Evolutionary conservation across 1,284 basidiomycete genomes (phyloP), one percentile per base, ranked within the genome.

Genomic region (Wallemia hederae): DNA sequence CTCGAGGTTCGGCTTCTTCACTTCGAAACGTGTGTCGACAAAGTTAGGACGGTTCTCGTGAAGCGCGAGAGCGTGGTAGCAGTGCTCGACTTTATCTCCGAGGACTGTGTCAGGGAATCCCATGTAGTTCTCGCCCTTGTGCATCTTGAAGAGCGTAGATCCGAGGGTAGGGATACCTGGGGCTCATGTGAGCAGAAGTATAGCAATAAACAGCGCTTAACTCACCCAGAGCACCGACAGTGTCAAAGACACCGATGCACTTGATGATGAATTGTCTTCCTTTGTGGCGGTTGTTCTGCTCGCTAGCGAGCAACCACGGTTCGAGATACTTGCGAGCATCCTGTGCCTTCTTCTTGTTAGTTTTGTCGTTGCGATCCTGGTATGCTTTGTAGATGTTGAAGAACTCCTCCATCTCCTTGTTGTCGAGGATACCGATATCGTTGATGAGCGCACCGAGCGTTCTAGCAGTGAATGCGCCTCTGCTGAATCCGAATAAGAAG

Each of bases 361-460:
- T 5, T 11, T n/a, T 49, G 39, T 49, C n/a, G 39, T 49, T 49
- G 15, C 62, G 62, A 22, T 59, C 62, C 24, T 62, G 60, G 33
- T 62, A 62, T 15, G 62, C 62, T 1, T 60, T 59, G 34, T 59
- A 60, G 0, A 62, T 60, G 28, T 62, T 55, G 55, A 56, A 56
- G 58, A 62, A 62, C 29, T 62, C 56, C 31, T 49, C 62, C 62
- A 62, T 62, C 24, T 59, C 62, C 58, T 57, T 57, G 24, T 29
- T 62, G 22, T 25, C 59, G 49, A 62, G 58, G n/a, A 62, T 62
- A 22, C 62, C 62, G 22, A 62, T 62, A 31, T 62, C 62, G 17
- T 58, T 59, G 56, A 62, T 62, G 58, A 62, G 59, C 28, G 59
- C 59, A 27, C 58, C 62, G 27, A 62, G 60, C 14, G 62, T 62